Percentiles rank a stretch among this genome's conserved stretches.
Evolutionary conservation across 208 protist genomes (phyloP).

Genomic region (Trypanosoma caninum): DNA sequence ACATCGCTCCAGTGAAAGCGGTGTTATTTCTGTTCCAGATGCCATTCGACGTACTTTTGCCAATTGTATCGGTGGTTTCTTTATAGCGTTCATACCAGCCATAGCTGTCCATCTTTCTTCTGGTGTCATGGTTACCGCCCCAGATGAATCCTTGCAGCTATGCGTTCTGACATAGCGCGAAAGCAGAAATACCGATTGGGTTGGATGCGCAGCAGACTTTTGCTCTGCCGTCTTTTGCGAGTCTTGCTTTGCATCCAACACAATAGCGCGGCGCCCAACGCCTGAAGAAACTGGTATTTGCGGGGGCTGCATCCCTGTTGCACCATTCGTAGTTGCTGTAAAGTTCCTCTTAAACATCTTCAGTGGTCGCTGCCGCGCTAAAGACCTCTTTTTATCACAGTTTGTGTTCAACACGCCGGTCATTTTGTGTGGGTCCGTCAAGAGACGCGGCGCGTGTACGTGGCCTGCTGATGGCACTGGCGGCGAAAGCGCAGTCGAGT

Average conservation of each 20-base stretch:
- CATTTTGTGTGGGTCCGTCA: slow-evolving; percentile 2
- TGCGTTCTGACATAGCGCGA: slow-evolving; percentile 38
- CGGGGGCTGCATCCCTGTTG: neutral
- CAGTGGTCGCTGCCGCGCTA: neutral
- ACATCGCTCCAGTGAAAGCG: neutral
- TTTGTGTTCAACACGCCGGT: neutral
- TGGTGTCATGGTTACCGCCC: slow-evolving; percentile 52
- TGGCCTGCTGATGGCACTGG: slow-evolving; percentile 1
- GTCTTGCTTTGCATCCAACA: slow-evolving; percentile 19
- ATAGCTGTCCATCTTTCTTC: slow-evolving; percentile 52
- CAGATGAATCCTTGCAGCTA: slow-evolving; percentile 49
- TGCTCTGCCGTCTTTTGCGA: neutral
- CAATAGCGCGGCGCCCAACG: slow-evolving; percentile 15
- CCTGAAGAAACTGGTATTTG: neutral
- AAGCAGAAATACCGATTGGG: no score
- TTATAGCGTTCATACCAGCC: slow-evolving; percentile 11
- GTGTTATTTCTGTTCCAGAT: neutral
- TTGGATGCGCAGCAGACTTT: no score
- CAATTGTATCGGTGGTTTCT: neutral
- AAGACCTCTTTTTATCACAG: neutral
- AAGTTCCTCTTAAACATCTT: slow-evolving; percentile 1
- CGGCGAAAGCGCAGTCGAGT: slow-evolving; percentile 9
- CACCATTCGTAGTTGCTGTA: neutral
- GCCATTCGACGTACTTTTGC: neutral
- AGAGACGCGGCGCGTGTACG: neutral